These are phyloP conservation scores for Anacardium occidentale DNA, from an alignment of 345 rosid species.

Conservation along the genomic window DNA sequence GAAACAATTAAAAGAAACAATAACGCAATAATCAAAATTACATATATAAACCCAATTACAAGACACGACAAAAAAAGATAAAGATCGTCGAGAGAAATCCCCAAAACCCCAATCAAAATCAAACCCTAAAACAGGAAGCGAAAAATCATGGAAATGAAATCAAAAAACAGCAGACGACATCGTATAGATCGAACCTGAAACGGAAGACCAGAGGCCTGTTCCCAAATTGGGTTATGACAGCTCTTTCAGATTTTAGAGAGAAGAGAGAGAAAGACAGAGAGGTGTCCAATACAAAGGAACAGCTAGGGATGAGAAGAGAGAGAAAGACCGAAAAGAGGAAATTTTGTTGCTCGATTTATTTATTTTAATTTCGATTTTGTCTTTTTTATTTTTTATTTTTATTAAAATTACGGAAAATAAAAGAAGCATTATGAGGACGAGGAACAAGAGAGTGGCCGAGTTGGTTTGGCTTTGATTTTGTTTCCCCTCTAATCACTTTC, in stretches of 20 bases:
- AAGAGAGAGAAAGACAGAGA: constrained; percentile 45
- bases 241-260: constrained; percentile 49
- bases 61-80: constrained; percentile 14
- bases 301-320: constrained; percentile 27
- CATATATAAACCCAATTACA: constrained; percentile 19
- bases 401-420: no score
- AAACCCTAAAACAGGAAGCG: constrained; percentile 35
- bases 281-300: constrained; percentile 35
- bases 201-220: constrained; percentile 33
- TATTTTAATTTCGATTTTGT: background rate
- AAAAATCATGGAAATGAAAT: background rate
- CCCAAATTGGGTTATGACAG: constrained; percentile 43
- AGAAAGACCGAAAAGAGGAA: constrained; percentile 28
- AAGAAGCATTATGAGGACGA: no score
- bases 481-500: no score
- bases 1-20: background rate
- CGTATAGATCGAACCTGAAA: constrained; percentile 55
- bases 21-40: constrained; percentile 2
- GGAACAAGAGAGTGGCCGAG: no score
- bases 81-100: constrained; percentile 35
- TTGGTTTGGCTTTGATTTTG: no score
- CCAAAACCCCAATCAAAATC: constrained; percentile 41
- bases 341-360: constrained; percentile 7
- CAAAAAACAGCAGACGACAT: background rate
- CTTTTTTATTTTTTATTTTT: no score